Evolutionary conservation across 495 filamentous ascomycete species (phyloP), one percentile per base, ranked within the genome.

Genomic region (Xylaria acuta): DNA sequence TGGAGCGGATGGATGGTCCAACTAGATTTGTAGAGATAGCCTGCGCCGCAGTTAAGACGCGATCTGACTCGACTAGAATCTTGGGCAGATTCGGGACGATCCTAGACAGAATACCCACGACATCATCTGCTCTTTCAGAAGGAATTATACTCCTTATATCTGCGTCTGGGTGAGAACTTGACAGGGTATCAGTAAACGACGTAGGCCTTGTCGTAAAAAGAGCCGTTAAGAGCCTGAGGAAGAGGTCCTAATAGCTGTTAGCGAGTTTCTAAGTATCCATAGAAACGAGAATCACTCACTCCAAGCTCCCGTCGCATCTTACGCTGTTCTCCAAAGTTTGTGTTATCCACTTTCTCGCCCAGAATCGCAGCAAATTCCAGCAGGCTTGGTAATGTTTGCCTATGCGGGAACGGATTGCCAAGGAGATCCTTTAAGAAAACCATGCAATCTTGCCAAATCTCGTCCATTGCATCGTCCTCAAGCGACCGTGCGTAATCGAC

Each of bases 391-490:
- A 99, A 84, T 27, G 93, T 94, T 78, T 97, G 94, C 60, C 96
- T 87, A 77, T 98, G 95, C 1, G 96, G 97, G 74, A 99, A 93
- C 3, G 97, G 97, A 79, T 99, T 98, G 54, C 92, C 91, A 36
- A 98, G 84, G 7, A 98, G 89, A 80, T 98, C 97, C 66, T 89
- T 91, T 54, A 98, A 79, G 80, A 99, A 99, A 0, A 91, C 89
- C 75, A 94, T 94, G 79, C 95, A 98, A 76, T 99, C 97, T 47
- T 88, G 84, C 96, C 96, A 99, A 40, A 99, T 97, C 81, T 99
- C 96, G 76, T 99, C 97, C 86, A 98, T 95, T n/a, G 96, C 92
- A 84, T 99, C 96, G 74, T 99, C 96, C 76, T 99, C 96, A 18
- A 97, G 84, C 4, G 94, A 95, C 30, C 89, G 87, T 1, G 94